These are phyloP conservation scores for Scedosporium dehoogii DNA, from an alignment of 2,329 filamentous ascomycete genomes.

Conservation along the genomic window DNA sequence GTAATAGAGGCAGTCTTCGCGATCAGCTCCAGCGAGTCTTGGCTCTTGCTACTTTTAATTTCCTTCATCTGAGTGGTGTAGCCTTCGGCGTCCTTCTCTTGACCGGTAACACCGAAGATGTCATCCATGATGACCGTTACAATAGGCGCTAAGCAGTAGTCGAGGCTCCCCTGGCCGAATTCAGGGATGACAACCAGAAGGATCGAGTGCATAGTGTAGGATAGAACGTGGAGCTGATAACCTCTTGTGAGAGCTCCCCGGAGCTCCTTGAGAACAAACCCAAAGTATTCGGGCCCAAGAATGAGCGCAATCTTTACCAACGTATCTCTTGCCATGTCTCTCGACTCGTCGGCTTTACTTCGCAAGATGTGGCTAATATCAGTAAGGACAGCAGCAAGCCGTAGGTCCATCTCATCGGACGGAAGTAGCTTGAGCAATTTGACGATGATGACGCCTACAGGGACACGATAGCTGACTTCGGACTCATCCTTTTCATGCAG, in stretches of 20 bases:
- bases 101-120: conserved; percentile 82
- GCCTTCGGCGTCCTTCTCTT: conserved; percentile 94
- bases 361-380: conserved; percentile 90
- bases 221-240: conserved; percentile 90
- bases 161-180: conserved; percentile 72
- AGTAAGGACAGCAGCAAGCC: conserved; percentile 73
- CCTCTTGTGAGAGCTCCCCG: conserved; percentile 72
- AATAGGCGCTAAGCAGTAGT: conserved; percentile 74
- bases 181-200: conserved; percentile 64
- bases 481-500: conserved; percentile 92
- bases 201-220: conserved; percentile 89
- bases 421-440: conserved; percentile 80
- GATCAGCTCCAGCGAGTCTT: conserved; percentile 91
- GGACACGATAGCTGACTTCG: conserved; percentile 84
- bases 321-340: conserved; percentile 85
- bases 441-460: conserved; percentile 78
- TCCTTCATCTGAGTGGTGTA: conserved; percentile 96
- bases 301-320: conserved; percentile 73
- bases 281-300: conserved; percentile 73
- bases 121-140: conserved; percentile 91
- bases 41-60: conserved; percentile 95
- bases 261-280: conserved; percentile 88
- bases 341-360: conserved; percentile 77
- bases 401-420: conserved; percentile 57
- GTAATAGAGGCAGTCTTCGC: conserved; percentile 70